A percentile compares a stretch with the other conserved stretches of the same genome.
Conservation (phyloP, 1,139 yeast species). For the Nakaseomyces sp. region DNA sequence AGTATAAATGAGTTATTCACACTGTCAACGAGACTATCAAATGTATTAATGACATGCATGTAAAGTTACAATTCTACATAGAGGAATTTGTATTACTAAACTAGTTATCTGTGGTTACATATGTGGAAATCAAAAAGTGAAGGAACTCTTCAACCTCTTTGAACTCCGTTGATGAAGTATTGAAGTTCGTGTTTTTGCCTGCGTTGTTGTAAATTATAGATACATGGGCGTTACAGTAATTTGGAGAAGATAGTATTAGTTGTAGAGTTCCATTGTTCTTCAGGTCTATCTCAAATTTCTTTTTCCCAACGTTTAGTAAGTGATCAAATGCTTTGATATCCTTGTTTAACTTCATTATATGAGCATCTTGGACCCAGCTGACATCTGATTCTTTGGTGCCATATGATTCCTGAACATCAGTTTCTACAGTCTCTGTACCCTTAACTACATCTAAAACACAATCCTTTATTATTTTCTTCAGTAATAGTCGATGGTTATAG, state of each 20-base stretch:
- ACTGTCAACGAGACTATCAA: neutral
- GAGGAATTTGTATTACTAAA: too few relatives aligned
- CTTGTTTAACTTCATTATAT: conserved; percentile 20
- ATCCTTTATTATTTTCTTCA: conserved; percentile 25
- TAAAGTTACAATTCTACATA: conserved; percentile 48
- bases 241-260: conserved; percentile 23
- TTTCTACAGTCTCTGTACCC: conserved; percentile 8
- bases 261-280: conserved; percentile 13
- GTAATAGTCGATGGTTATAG: conserved; percentile 23
- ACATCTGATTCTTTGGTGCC: conserved; percentile 7
- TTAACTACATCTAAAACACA: conserved; percentile 20
- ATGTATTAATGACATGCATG: neutral
- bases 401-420: neutral
- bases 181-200: conserved; percentile 14
- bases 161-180: conserved; percentile 28
- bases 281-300: conserved; percentile 16
- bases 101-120: conserved; percentile 50
- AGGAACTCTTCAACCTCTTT: conserved; percentile 31
- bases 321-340: conserved; percentile 23
- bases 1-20: conserved; percentile 2
- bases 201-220: conserved; percentile 15
- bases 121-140: conserved; percentile 27
- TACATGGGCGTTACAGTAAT: conserved; percentile 29
- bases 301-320: conserved; percentile 19
- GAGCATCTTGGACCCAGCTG: conserved; percentile 10